Evolutionary conservation across 2,329 filamentous ascomycete species (phyloP).

Genomic region (Paracoccidioides brasiliensis): DNA sequence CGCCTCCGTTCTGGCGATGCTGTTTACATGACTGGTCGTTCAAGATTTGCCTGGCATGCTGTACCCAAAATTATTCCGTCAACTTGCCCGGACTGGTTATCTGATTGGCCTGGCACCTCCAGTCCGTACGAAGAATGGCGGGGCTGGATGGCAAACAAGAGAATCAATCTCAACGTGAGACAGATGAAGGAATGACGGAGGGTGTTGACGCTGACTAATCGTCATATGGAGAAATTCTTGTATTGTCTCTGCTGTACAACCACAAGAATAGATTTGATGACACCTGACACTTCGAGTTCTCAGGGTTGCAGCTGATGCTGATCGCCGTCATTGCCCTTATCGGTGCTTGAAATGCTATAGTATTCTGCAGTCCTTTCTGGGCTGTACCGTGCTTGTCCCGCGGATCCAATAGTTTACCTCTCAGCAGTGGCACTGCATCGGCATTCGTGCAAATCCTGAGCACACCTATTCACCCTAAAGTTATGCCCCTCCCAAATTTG

Average conservation of each 20-base stretch:
- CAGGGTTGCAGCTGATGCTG: background rate
- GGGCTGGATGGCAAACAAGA: conserved; percentile 78
- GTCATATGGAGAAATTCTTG: background rate
- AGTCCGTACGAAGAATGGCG: conserved; percentile 53
- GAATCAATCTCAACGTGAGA: conserved; percentile 83
- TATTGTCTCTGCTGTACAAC: background rate
- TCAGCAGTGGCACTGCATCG: background rate
- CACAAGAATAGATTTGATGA: background rate
- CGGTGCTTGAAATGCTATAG: background rate
- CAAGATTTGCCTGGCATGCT: conserved; percentile 87
- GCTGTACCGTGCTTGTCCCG: background rate
- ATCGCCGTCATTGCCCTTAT: background rate
- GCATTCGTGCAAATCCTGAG: too few relatives aligned
- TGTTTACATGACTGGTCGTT: conserved; percentile 72
- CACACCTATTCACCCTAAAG: too few relatives aligned
- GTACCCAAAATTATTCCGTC: conserved; percentile 72
- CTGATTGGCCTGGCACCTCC: conserved; percentile 53
- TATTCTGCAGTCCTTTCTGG: background rate
- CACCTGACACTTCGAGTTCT: background rate
- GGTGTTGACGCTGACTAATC: background rate
- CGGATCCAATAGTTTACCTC: background rate
- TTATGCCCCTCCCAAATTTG: too few relatives aligned
- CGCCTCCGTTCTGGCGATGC: conserved; percentile 73
- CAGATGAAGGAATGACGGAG: conserved; percentile 65
- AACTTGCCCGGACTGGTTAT: conserved; percentile 65